Base-by-base conservation (phyloP, 441 rosid genomes). In the Dalechampia spathulata region DNA sequence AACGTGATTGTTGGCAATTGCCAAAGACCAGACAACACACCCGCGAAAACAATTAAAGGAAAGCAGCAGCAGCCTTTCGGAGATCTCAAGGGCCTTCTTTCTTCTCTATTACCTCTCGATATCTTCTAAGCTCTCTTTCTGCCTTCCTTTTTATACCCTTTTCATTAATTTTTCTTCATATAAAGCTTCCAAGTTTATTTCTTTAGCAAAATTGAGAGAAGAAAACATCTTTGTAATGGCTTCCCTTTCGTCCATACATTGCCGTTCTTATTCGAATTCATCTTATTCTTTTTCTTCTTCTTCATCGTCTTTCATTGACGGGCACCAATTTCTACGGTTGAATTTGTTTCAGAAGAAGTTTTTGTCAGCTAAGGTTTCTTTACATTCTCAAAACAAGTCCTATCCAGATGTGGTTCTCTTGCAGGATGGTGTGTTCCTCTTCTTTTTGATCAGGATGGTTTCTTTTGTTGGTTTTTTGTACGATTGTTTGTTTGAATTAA, bases 391-490 rank as follows among this genome's bases (percentile, higher is more conserved):
- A 25, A 68, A 63, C 46, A 74, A 73, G 47, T 62, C 75, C 19
- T 40, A 52, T 62, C 70, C 54, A 17, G 62, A 58, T 63, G 79
- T 44, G 32, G 73, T 77, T 55, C 65, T 74, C 58, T 70, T 81
- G 83, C 83, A 82, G 73, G 89, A 91, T 77, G 96, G 98, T 87
- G 50, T 39, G 81, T 68, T 53, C 38, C 38, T 48, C 13, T 54
- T 50, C 20, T 40, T n/a, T 16, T 62, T 15, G n/a, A n/a, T 10
- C 38, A 1, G 5, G 6, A 9, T 39, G 48, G 40, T 0, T 50
- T n/a, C 7, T 28, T 17, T 20, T 55, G 21, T 32, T 5, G 9
- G 26, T 46, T 42, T 23, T 39, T 5, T 52, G 16, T 6, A n/a
- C n/a, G n/a, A n/a, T n/a, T 55, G 28, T 2, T 22, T 27, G 16